Evolutionary conservation across 192 early-diverging fungal species (phyloP), one percentile per base, ranked within the genome.

Genomic region (Coemansia sp.): DNA sequence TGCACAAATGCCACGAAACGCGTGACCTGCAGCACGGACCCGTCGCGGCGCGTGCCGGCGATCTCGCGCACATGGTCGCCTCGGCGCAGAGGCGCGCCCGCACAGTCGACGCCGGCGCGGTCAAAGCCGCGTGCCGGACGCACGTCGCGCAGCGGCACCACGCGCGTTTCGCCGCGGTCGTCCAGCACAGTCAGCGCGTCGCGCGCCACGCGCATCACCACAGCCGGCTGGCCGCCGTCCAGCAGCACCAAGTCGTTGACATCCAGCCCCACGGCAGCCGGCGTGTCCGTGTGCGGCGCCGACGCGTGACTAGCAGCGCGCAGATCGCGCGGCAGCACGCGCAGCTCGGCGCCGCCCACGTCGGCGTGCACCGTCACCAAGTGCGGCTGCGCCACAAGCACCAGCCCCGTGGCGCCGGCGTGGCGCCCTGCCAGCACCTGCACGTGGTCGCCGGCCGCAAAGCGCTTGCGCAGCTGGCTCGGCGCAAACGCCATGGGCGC

Each of bases 401-500:
- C 85, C 82, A 96, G 78, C 38, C 97, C 97, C 4, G 89, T 91
- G 49, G 91, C 88, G 34, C 84, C 89, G 61, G 81, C 80, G 69
- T 89, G 87, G 6, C 84, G 81, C 21, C 97, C 97, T 32, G 88
- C 85, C 30, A 90, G 82, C 25, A 99, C 94, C 66, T 90, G 85
- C 49, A 97, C 97, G 53, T 96, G 91, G 63, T 99, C 92, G 53
- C 97, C 97, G 14, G 85, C 77, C 18, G 75, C 60, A 61, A 97
- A 99, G n/a, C 86, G 81, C 75, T 99, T 99, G 42, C 87, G 81
- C 25, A 99, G 78, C 60, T 94, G 87, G 11, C 75, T 70, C 8
- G 82, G 65, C 6, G 80, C 82, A 38, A 88, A 81, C 10, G 77
- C 72, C 53, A 83, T 84, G 22, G 56, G 33, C 8, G 40, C 51